Evolutionary conservation across 306 rosid species (phyloP).

Genomic region (Vigna hirtella): DNA sequence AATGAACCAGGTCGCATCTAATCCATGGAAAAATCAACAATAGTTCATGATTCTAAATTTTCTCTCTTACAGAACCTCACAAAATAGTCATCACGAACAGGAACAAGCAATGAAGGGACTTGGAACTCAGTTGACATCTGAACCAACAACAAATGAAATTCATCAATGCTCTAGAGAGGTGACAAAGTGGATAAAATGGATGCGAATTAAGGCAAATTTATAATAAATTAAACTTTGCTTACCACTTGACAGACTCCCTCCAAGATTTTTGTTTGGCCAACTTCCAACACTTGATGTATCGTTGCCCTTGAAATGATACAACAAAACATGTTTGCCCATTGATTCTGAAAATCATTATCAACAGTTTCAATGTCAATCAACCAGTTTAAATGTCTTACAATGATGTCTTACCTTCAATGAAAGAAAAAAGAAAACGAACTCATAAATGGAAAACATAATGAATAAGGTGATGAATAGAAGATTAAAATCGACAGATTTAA

Average conservation of each 20-base stretch:
- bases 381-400: background rate
- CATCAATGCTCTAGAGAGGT: background rate
- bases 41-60: constrained; percentile 67
- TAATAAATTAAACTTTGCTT: background rate
- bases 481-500: background rate
- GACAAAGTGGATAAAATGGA: background rate
- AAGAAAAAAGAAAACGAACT: background rate
- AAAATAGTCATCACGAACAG: constrained; percentile 66
- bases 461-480: too few species aligned
- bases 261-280: constrained; percentile 41
- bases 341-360: constrained; percentile 55
- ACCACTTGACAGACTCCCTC: constrained; percentile 89
- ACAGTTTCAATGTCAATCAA: background rate
- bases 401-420: background rate
- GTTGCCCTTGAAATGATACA: constrained; percentile 75
- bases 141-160: background rate
- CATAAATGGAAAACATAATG: background rate
- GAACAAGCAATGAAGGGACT: constrained; percentile 78
- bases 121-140: constrained; percentile 75
- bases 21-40: constrained; percentile 87
- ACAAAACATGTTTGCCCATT: constrained; percentile 72
- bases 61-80: constrained; percentile 80
- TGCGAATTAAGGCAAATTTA: background rate
- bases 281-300: constrained; percentile 61
- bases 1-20: constrained; percentile 49